Base-by-base conservation (phyloP, 2,329 filamentous ascomycete species). In the Thielaviopsis ethacetica region DNA sequence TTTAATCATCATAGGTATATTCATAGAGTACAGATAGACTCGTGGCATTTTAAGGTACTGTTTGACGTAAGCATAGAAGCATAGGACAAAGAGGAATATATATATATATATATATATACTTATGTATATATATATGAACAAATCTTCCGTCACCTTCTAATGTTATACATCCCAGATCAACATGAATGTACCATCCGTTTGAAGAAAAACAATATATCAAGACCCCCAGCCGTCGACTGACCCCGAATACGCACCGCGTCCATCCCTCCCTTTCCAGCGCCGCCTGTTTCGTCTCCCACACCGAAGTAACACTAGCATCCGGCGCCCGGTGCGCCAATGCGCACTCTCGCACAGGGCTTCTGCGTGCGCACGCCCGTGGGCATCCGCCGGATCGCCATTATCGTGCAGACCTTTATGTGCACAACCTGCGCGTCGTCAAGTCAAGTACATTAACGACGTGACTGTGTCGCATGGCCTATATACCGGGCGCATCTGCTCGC, bases 401-500 rank as follows among this genome's bases (percentile, higher is more conserved):
- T 84, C 6, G 67, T 84, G 27, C 74, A 72, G 64, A 82, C 78
- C 5, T n/a, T n/a, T 65, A 67, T 0, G 73, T 81, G 0, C 58
- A 62, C 2, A 60, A 67, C 49, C 68, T n/a, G n/a, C n/a, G 68
- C 41, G 60, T 65, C 1, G 71, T 83, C n/a, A n/a, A 65, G 78
- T 75, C 61, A 70, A 70, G 0, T 66, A 82, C 0, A n/a, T n/a
- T n/a, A 71, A 66, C 0, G 62, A 73, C 0, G 63, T 73, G 1
- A 66, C 70, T 0, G 63, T 66, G 0, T 56, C 64, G 1, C 62
- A 63, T 6, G 67, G 73, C 0, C 64, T 68, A 2, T 81, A 79
- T 56, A 75, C 75, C 0, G 79, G 80, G 0, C 66, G 66, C 1
- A 71, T 84, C 5, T 84, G 81, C 68, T 83, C 80, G 0, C 68